Conservation (phyloP, 1,139 yeast genomes). For the Nakaseomyces sp. region DNA sequence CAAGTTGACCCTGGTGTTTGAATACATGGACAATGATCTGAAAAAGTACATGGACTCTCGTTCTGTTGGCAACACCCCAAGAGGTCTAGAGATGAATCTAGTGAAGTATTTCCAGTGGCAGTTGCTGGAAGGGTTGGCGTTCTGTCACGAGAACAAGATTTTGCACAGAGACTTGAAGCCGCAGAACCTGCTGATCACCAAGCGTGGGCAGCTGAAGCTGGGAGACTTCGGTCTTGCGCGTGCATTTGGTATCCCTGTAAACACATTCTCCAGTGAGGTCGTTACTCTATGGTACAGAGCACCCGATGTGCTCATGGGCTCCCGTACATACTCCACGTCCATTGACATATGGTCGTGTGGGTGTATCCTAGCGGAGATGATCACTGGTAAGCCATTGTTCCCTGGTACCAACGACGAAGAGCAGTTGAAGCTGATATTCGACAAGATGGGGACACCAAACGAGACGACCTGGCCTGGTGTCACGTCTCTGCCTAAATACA, state of each 20-base stretch:
- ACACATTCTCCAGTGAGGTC: conserved; percentile 93
- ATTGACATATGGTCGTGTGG: conserved; percentile 99
- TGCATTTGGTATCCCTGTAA: conserved; percentile 97
- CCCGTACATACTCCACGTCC: conserved; percentile 89
- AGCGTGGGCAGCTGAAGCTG: conserved; percentile 80
- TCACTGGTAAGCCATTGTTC: conserved; percentile 92
- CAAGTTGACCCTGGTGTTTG: conserved; percentile 87
- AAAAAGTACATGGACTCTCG: conserved; percentile 84
- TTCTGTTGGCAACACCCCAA: conserved; percentile 25
- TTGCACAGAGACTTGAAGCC: conserved; percentile 94
- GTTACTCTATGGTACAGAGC: conserved; percentile 98
- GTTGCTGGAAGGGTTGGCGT: conserved; percentile 78
- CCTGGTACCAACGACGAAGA: conserved; percentile 97
- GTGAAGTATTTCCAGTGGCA: conserved; percentile 93
- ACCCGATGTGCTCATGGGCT: conserved; percentile 92
- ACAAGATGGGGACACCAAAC: conserved; percentile 93
- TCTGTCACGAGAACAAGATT: conserved; percentile 92
- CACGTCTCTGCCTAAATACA: conserved; percentile 75
- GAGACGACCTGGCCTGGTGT: conserved; percentile 96
- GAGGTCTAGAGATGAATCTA: conserved; percentile 49
- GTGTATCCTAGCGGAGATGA: conserved; percentile 95
- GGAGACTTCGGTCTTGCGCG: conserved; percentile 98
- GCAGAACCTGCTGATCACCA: conserved; percentile 79
- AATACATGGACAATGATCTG: conserved; percentile 87
- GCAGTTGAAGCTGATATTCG: conserved; percentile 79